A percentile compares a stretch with the other conserved stretches of the same genome.
These are phyloP conservation scores for Cyclotella atomus DNA, from an alignment of 108 stramenopile genomes.

Conservation along the genomic window DNA sequence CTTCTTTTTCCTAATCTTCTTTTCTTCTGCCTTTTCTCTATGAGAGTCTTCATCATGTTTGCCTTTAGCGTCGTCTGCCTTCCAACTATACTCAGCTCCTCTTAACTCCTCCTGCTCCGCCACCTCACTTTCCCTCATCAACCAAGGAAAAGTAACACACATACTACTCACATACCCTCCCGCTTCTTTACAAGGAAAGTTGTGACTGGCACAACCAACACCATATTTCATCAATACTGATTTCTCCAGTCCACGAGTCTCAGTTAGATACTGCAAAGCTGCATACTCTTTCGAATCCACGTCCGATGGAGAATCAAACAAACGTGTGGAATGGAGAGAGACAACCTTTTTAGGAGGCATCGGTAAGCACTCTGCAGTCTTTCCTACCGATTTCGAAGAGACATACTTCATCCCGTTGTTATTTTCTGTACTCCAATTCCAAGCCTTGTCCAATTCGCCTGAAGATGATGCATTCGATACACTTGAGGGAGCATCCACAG, in stretches of 20 bases:
- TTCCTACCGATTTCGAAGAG: constrained; percentile 13
- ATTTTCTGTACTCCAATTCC: constrained; percentile 12
- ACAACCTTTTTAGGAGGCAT: constrained; percentile 65
- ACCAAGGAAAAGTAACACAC: constrained; percentile 95
- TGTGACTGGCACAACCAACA: constrained; percentile 81
- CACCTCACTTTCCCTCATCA: constrained; percentile 73
- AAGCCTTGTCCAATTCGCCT: neutral
- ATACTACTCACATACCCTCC: constrained; percentile 59
- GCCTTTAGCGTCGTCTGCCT: neutral
- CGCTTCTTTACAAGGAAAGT: constrained; percentile 61
- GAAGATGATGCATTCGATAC: neutral
- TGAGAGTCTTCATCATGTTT: neutral
- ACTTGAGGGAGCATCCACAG: constrained; percentile 13
- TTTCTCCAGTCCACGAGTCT: constrained; percentile 65
- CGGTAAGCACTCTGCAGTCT: constrained; percentile 46
- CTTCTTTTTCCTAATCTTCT: neutral
- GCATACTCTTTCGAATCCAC: constrained; percentile 19
- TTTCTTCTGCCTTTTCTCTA: neutral
- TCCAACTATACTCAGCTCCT: constrained; percentile 49
- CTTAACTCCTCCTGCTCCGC: constrained; percentile 58
- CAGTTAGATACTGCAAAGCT: constrained; percentile 62
- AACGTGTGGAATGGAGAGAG: constrained; percentile 51
- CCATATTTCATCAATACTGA: constrained; percentile 87
- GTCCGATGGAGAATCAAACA: constrained; percentile 49
- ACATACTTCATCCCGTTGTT: constrained; percentile 13